Evolutionary conservation across 768 basidiomycete species (phyloP).

Genomic region (Russula vinacea): DNA sequence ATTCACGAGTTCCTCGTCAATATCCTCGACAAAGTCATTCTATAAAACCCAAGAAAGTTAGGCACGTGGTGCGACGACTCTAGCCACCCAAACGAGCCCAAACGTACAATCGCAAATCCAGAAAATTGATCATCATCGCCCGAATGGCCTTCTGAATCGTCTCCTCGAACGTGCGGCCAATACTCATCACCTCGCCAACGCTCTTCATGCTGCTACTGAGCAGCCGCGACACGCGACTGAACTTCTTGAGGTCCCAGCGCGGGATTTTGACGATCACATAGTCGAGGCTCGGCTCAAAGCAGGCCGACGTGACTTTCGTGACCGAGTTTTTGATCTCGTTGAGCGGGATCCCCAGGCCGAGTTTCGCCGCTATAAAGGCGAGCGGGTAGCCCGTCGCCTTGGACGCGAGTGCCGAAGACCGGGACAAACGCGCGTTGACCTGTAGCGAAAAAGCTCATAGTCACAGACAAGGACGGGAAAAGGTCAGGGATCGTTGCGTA

Average conservation of each 20-base stretch:
- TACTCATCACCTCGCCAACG: slow-evolving; percentile 99
- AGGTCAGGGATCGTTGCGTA: slow-evolving; percentile 34
- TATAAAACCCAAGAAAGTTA: slow-evolving; percentile 34
- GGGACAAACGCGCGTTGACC: slow-evolving; percentile 96
- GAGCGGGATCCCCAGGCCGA: slow-evolving; percentile 93
- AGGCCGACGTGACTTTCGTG: slow-evolving; percentile 93
- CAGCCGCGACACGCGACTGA: slow-evolving; percentile 85
- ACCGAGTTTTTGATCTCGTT: slow-evolving; percentile 98
- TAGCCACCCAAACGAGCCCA: not conserved
- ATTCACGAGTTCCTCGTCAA: slow-evolving; percentile 90
- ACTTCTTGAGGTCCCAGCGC: slow-evolving; percentile 99
- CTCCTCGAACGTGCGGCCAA: slow-evolving; percentile 97
- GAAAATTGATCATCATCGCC: slow-evolving; percentile 93
- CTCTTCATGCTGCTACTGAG: slow-evolving; percentile 98
- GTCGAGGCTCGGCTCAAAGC: slow-evolving; percentile 97
- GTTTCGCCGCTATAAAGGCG: slow-evolving; percentile 97
- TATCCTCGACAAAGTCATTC: slow-evolving; percentile 85
- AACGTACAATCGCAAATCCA: slow-evolving; percentile 80
- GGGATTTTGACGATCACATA: slow-evolving; percentile 99
- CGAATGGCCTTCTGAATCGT: slow-evolving; percentile 78
- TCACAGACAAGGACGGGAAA: not conserved
- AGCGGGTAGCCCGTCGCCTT: slow-evolving; percentile 98
- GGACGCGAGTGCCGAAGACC: slow-evolving; percentile 95
- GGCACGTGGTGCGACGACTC: not conserved
- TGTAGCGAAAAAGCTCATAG: slow-evolving; percentile 27